phyloP scores from a whole-genome alignment of 148 eudicot genomes.

The Simmondsia chinensis region DNA sequence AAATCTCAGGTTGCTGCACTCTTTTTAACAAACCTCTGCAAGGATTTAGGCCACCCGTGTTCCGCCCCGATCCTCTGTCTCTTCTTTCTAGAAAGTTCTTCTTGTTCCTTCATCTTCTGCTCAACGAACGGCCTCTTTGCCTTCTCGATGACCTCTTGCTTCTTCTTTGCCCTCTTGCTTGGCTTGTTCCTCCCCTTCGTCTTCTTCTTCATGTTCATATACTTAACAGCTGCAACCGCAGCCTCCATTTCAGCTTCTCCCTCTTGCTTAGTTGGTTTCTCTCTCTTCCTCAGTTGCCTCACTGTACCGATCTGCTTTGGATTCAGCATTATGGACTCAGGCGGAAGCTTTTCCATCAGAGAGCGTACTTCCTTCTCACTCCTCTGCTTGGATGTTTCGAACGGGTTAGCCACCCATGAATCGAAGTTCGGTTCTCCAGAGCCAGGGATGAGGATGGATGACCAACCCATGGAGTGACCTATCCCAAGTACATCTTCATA shows the following conservation, averaged over 20 bases:
- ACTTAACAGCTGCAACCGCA: conserved; percentile 50
- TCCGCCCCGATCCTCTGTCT: conserved; percentile 31
- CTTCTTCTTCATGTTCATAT: conserved; percentile 40
- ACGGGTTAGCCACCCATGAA: conserved; percentile 78
- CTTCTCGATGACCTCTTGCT: conserved; percentile 31
- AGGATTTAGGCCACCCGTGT: conserved; percentile 45
- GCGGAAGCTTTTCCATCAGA: conserved; percentile 73
- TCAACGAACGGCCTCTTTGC: conserved; percentile 63
- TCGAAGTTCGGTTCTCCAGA: conserved; percentile 93
- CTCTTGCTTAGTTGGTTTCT: conserved; percentile 42
- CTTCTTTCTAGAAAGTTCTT: conserved; percentile 24
- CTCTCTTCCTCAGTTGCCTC: conserved; percentile 39
- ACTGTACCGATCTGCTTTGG: conserved; percentile 58
- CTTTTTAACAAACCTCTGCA: conserved; percentile 61
- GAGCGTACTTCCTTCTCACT: conserved; percentile 68
- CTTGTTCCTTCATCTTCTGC: conserved; percentile 34
- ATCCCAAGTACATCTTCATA: conserved; percentile 80
- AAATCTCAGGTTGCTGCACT: no score
- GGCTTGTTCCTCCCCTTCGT: conserved; percentile 77
- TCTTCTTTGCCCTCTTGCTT: conserved; percentile 46
- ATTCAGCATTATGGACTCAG: conserved; percentile 74
- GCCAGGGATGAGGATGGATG: conserved; percentile 76
- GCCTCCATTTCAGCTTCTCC: conserved; percentile 60
- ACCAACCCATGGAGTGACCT: conserved; percentile 86
- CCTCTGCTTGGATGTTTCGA: conserved; percentile 69